Evolutionary conservation across 768 basidiomycete genomes (phyloP).

Genomic region (Tulasnella sp.): DNA sequence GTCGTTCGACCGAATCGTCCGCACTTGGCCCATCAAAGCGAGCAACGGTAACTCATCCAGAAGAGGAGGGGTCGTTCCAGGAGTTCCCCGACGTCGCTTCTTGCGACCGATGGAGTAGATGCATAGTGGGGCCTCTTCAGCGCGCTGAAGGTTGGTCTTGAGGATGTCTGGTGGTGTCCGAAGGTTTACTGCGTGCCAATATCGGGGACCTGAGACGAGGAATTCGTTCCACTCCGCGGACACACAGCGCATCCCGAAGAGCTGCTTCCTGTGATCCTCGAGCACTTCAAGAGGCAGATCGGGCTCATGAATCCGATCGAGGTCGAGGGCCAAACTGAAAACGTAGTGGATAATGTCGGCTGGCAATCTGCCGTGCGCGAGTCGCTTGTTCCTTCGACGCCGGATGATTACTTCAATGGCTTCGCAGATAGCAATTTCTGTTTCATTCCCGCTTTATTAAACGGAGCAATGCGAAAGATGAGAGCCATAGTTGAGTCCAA

Average conservation of each 20-base stretch:
- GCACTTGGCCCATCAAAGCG: not conserved
- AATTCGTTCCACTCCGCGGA: not conserved
- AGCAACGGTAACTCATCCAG: not conserved
- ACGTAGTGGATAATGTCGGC: not conserved
- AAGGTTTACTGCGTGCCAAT: not conserved
- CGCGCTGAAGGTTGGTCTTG: not conserved
- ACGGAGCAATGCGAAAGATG: not conserved
- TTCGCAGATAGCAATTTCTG: not conserved
- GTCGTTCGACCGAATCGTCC: not conserved
- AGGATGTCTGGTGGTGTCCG: not conserved
- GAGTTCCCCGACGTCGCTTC: not conserved
- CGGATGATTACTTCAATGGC: not conserved
- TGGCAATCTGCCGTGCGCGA: not conserved
- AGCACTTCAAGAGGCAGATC: not conserved
- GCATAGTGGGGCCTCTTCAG: not conserved
- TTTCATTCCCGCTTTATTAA: not conserved
- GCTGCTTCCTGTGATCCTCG: not conserved
- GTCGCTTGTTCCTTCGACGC: not conserved
- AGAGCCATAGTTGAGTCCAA: not conserved
- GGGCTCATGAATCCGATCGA: not conserved
- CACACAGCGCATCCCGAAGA: constrained; percentile 5
- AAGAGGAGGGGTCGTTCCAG: not conserved
- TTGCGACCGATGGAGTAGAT: not conserved
- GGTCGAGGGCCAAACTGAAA: not conserved
- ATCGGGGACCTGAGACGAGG: constrained; percentile 1